Base-by-base conservation (phyloP, 768 basidiomycete species). In the Lentinula aciculospora region DNA sequence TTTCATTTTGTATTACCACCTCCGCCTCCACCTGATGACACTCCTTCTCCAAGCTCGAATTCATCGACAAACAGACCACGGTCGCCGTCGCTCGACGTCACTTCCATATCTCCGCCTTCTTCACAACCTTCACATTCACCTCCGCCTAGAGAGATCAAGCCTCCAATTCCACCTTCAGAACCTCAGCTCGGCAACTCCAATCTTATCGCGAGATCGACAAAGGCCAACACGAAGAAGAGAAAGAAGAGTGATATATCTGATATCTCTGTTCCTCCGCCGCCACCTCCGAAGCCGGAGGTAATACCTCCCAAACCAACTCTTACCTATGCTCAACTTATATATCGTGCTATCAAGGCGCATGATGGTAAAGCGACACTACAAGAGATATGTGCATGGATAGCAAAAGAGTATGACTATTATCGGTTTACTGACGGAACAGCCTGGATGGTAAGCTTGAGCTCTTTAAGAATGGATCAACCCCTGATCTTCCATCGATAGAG, bases 1-100 rank as follows among this genome's bases (percentile, higher is more conserved):
- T 99, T 99, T 73, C 88, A 94, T 69, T 99, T 99, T 67, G 86
- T 98, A 57, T 85, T 99, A 13, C 97, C 97, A 32, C 94, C 94
- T 1, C 86, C 90, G 0, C 82, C 86, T 34, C 81, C 82, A 6
- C 86, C 88, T 40, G 89, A 91, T 67, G 87, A 91, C 67, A 85
- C 88, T 7, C 88, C 88, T 7, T 89, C 89, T 3, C 89, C 88
- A 1, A 90, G 86, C 58, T 90, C 90, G 0, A 80, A 82, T 59
- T 85, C 85, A 6, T 92, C 89, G 28, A 73, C 74, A n/a, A 78
- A 81, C 57, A 77, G 82, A 36, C 80, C 76, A 19, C 85, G 89
- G 55, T 93, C 90, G 0, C 90, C 88, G 7, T 92, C 90, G 15
- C 81, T 92, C 39, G 90, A 92, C 66, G 84, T 92, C 59, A 89